Evolutionary conservation across 352 stramenopile species (phyloP).

Genomic region (Phytopythium cucurbitacearum): DNA sequence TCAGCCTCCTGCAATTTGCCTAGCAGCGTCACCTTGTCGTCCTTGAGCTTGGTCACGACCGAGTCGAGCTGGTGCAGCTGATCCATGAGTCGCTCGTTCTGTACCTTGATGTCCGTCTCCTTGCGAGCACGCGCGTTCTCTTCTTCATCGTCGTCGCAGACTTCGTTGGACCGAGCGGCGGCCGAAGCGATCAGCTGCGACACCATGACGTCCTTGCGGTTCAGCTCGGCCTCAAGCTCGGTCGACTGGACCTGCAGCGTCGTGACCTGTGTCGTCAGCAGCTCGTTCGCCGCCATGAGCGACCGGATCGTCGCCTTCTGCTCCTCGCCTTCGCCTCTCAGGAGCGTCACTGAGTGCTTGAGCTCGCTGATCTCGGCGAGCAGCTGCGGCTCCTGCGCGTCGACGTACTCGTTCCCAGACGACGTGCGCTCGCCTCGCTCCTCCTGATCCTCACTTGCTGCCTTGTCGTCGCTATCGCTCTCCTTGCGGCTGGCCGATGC

Average conservation of each 20-base stretch:
- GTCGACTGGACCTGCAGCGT: slow-evolving; percentile 11
- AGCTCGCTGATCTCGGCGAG: slow-evolving; percentile 48
- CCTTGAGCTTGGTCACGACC: slow-evolving; percentile 42
- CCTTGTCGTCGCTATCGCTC: slow-evolving; percentile 9
- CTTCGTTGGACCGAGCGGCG: slow-evolving; percentile 8
- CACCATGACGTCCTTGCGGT: slow-evolving; percentile 16
- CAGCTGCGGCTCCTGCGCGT: slow-evolving; percentile 52
- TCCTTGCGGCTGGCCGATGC: slow-evolving; percentile 11
- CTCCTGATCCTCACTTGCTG: slow-evolving; percentile 14
- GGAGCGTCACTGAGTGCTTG: slow-evolving; percentile 19
- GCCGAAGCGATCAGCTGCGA: neutral
- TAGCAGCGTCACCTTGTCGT: slow-evolving; percentile 38
- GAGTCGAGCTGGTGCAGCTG: slow-evolving; percentile 42
- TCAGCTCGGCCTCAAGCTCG: slow-evolving; percentile 21
- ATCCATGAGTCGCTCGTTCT: slow-evolving; percentile 32
- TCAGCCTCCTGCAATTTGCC: slow-evolving; percentile 40
- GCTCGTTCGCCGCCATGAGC: slow-evolving; percentile 16
- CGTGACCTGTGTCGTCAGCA: slow-evolving; percentile 16
- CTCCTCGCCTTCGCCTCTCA: slow-evolving; percentile 16
- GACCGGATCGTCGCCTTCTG: slow-evolving; percentile 15
- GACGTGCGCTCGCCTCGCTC: slow-evolving; percentile 37
- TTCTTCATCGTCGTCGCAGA: slow-evolving; percentile 6
- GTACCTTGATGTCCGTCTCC: slow-evolving; percentile 9
- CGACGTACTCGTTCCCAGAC: slow-evolving; percentile 50
- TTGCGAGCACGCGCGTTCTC: slow-evolving; percentile 6